Evolutionary conservation across 192 early-diverging fungal genomes (phyloP), one percentile per base, ranked within the genome.

Genomic region (Geranomyces michiganensis): DNA sequence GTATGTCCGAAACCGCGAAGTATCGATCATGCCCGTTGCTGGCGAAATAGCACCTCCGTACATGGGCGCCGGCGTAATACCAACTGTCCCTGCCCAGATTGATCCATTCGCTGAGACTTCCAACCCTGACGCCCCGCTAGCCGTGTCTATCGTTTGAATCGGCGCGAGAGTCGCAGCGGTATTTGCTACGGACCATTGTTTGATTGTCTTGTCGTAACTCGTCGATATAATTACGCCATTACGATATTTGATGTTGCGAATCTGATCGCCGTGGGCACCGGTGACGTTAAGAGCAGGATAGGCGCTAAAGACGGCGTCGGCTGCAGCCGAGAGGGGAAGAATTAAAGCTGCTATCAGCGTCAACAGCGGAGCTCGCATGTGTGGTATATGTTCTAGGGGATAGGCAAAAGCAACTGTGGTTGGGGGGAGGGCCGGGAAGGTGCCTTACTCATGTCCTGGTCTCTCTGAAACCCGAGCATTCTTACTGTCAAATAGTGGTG

Each of bases 181-280:
- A 41, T 41, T 41, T 41, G 36, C 24, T 2, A 53, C 51, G 17
- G 19, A 24, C 51, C 51, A 53, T 53, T 53, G 51, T 26, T 53
- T 53, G 51, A 53, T 26, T n/a, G 51, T 8, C 7, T 26, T 53
- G 51, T 53, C 51, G 17, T 53, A 53, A 53, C 51, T 53, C 51
- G 51, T 53, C 51, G 51, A 53, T 8, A 53, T 53, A 17, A 53
- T n/a, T 24, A 17, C 17, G 4, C 51, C 51, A 53, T 53, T 26
- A 17, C 17, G 17, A 17, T 53, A 53, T 17, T 24, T 26, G 19
- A 53, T 53, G 15, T 53, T 53, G 19, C 51, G 51, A 7, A 53
- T 26, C 24, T 53, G n/a, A 7, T 24, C 19, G 15, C 15, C 17
- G 51, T 53, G 51, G 24, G 51, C 51, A 15, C 51, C 4, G 51